Percentiles rank a stretch among this genome's conserved stretches.
Evolutionary conservation across 2,329 filamentous ascomycete species (phyloP).

Genomic region (Penicillium sp.): DNA sequence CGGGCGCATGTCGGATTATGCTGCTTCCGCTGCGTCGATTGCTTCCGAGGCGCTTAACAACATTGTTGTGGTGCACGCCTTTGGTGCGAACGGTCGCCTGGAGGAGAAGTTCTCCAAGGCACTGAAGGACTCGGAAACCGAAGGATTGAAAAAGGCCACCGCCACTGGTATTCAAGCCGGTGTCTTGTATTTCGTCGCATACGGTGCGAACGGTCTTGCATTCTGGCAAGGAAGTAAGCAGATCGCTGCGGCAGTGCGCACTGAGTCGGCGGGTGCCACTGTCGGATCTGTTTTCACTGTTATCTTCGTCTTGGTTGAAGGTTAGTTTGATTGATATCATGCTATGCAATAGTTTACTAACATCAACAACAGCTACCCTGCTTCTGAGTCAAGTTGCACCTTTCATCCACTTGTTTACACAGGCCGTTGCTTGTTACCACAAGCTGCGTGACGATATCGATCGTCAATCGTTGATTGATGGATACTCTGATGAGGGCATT

Average conservation of each 20-base stretch:
- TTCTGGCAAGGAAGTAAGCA: conserved; percentile 65
- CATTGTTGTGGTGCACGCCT: conserved; percentile 62
- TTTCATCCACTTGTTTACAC: conserved; percentile 48
- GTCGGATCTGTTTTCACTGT: conserved; percentile 40
- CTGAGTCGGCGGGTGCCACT: conserved; percentile 21
- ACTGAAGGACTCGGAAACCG: conserved; percentile 50
- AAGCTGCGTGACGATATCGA: conserved; percentile 61
- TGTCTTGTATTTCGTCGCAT: conserved; percentile 65
- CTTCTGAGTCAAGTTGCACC: conserved; percentile 41
- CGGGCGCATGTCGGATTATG: conserved; percentile 51
- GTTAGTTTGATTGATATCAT: conserved; percentile 16
- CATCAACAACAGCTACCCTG: conserved; percentile 29
- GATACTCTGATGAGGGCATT: conserved; percentile 22
- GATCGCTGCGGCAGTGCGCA: conserved; percentile 42
- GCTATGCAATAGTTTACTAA: conserved; percentile 9
- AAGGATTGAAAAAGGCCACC: conserved; percentile 59
- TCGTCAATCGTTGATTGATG: conserved; percentile 48
- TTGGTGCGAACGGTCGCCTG: conserved; percentile 58
- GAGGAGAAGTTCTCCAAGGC: conserved; percentile 59
- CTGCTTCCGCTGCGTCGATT: conserved; percentile 60
- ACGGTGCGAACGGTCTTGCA: conserved; percentile 64
- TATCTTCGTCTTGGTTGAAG: conserved; percentile 41
- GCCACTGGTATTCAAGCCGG: conserved; percentile 59
- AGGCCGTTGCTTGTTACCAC: conserved; percentile 54
- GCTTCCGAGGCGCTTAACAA: conserved; percentile 62